Evolutionary conservation across 2,329 filamentous ascomycete species (phyloP).

Genomic region (Emergomyces pasteurianus): DNA sequence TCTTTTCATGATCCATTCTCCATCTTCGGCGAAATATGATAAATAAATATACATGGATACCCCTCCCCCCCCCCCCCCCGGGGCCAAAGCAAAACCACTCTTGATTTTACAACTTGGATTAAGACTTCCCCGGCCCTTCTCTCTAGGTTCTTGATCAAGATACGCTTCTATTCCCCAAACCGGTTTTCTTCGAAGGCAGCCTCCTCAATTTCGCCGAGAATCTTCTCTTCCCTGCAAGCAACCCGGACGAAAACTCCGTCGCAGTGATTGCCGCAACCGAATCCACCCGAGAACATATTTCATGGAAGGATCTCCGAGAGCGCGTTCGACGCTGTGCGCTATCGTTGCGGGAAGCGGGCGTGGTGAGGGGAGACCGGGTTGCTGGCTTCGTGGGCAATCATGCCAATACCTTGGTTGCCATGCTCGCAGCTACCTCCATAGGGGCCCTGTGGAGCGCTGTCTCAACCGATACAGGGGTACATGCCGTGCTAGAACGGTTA

Average conservation of each 20-base stretch:
- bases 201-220: constrained; percentile 92
- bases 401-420: constrained; percentile 71
- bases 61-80: neutral
- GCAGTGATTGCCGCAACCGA: constrained; percentile 79
- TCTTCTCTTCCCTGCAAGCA: constrained; percentile 61
- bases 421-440: constrained; percentile 69
- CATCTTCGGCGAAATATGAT: too few relatives aligned
- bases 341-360: constrained; percentile 53
- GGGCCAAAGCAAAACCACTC: neutral
- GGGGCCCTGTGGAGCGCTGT: constrained; percentile 91
- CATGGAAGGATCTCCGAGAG: constrained; percentile 72
- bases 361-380: constrained; percentile 51
- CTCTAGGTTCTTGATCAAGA: constrained; percentile 54
- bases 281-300: constrained; percentile 49
- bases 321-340: constrained; percentile 62
- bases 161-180: constrained; percentile 71
- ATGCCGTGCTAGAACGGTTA: constrained; percentile 77
- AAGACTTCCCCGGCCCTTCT: neutral
- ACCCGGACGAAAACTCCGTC: constrained; percentile 44
- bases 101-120: neutral
- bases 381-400: constrained; percentile 81
- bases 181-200: constrained; percentile 69
- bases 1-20: neutral
- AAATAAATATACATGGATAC: too few relatives aligned
- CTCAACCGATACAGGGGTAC: constrained; percentile 83